Base-by-base conservation (phyloP, 2,329 filamentous ascomycete species). In the Nothophaeocryptopus gaeumannii region DNA sequence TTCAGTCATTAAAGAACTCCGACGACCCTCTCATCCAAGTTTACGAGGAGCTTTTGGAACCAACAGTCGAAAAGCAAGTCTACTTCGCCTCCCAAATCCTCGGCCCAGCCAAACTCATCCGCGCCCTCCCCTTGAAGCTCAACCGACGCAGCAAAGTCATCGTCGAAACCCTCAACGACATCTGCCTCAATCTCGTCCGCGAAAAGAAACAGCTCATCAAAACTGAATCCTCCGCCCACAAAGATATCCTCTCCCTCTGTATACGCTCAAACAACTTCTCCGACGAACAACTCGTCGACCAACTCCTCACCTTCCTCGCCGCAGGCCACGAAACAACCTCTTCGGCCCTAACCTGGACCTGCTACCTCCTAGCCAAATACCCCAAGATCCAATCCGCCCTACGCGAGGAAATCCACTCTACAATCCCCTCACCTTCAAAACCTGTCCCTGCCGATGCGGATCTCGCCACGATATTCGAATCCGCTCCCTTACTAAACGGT, bases 301-400 rank as follows among this genome's bases (percentile, higher is more conserved):
- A 81, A 47, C 69, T 81, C 1, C 62, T 82, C 20, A 82, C 79
- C 0, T 80, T 80, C 56, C 61, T 82, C 3, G 78, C 78, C 2
- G 77, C 78, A 3, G 78, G 73, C 5, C 88, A 92, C 67, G 87
- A 92, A 70, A 92, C 88, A 1, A 91, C 87, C 0, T 82, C 88
- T 1, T 79, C 83, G 1, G 78, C 87, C 13, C 76, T 93, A 64
- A 86, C 84, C n/a, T 92, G 87, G 86, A 80, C 84, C 2, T 70
- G 83, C 7, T 88, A 89, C 64, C 72, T 85, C 37, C 78, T 93
- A n/a, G 81, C 81, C 59, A 75, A 77, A 14, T 70, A 89, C 59
- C 83, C 81, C 0, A 76, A 82, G 0, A 73, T 87, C 2, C 87
- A 93, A 70, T 69, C 69, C 15, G 77, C 78, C 2, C 79, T 95